These are phyloP conservation scores for Candida orba DNA, from an alignment of 805 yeast genomes.

Conservation along the genomic window DNA sequence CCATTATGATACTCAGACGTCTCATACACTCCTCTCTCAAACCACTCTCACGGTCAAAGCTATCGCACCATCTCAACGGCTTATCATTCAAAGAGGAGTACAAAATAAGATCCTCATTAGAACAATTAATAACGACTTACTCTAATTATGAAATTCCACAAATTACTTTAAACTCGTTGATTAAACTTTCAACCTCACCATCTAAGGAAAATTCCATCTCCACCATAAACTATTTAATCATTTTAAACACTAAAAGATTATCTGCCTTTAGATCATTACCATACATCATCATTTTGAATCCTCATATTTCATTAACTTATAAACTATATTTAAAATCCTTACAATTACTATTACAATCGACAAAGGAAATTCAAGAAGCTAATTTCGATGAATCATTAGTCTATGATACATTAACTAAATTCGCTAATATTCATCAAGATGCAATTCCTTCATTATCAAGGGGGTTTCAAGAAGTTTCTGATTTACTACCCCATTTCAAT, in stretches of 20 bases:
- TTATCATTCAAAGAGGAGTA: slow-evolving; percentile 43
- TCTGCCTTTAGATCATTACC: slow-evolving; percentile 69
- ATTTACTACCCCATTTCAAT: slow-evolving; percentile 28
- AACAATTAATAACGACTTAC: slow-evolving; percentile 50
- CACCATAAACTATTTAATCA: slow-evolving; percentile 49
- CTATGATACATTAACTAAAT: slow-evolving; percentile 44
- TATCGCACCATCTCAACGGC: slow-evolving; percentile 16
- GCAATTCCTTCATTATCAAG: slow-evolving; percentile 74
- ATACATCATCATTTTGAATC: slow-evolving; percentile 79
- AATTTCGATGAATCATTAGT: slow-evolving; percentile 39
- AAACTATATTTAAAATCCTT: slow-evolving; percentile 66
- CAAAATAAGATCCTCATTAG: slow-evolving; percentile 50
- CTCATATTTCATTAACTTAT: slow-evolving; percentile 75
- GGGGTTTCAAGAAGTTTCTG: slow-evolving; percentile 67
- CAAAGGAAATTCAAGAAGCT: slow-evolving; percentile 33
- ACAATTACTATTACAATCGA: slow-evolving; percentile 38
- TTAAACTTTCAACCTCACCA: slow-evolving; percentile 32
- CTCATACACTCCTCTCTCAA: slow-evolving; percentile 3
- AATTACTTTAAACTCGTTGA: slow-evolving; percentile 43
- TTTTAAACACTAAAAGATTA: slow-evolving; percentile 64
- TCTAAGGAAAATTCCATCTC: slow-evolving; percentile 33
- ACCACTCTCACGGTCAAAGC: slow-evolving; percentile 11
- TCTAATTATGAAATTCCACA: slow-evolving; percentile 46
- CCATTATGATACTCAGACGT: background rate
- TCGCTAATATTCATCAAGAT: slow-evolving; percentile 75